Base-by-base conservation (phyloP, 2,329 filamentous ascomycete genomes). In the Microdochium bolleyi region DNA sequence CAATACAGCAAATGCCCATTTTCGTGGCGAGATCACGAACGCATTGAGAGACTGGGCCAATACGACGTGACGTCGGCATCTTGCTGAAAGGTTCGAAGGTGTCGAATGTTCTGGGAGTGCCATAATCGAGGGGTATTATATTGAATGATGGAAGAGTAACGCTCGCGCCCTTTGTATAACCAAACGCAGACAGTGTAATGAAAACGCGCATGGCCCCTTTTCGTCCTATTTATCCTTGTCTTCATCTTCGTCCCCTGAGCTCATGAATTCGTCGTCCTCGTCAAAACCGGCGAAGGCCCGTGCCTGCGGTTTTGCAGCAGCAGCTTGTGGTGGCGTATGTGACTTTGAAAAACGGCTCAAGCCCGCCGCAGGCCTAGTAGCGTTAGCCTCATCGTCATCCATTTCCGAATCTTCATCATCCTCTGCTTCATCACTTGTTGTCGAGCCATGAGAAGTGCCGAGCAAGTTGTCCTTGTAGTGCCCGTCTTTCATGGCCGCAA, bases 181-280 rank as follows among this genome's bases (percentile, higher is more conserved):
- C 27, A 30, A 30, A 5, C 11, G 27, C 27, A 30, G 11, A 46
- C 9, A 22, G 21, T 46, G 19, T 22, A 22, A 46, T 19, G 16
- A 46, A 46, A 22, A 22, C 41, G 19, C 10, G 7, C n/a, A 46
- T 16, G 16, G 19, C 14, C 41, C 5, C 8, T 13, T 8, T 19
- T 3, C 14, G 16, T 11, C 41, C 16, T 21, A 10, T 46, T 19
- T 19, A 4, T 22, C 7, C 10, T 16, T 19, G 10, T 7, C 41
- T 19, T 22, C n/a, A 10, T 73, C 77, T 32, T 85, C 83, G n/a
- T 84, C 80, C 51, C 80, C 79, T 10, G 80, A 84, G 60, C 83
- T 87, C 79, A 86, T 83, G 57, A 85, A 87, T 61, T 88, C 85
- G 49, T 91, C 87, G 52, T 89, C 85, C 32, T 92, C 87, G 56